Base-by-base conservation (phyloP, 371 early-diverging fungal genomes). In the Zopfochytrium polystomum region DNA sequence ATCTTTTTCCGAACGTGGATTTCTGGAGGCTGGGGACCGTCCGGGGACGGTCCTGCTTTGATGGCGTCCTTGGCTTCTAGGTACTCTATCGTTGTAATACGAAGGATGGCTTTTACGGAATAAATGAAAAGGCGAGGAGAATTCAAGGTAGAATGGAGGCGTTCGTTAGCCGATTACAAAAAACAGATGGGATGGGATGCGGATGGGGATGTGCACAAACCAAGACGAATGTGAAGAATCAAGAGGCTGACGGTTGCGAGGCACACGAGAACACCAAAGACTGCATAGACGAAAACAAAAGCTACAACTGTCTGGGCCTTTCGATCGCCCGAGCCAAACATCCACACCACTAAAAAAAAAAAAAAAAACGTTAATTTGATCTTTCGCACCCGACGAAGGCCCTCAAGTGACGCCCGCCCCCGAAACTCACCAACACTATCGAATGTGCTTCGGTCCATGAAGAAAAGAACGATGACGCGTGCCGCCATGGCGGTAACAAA, bases 41-140 rank as follows among this genome's bases (percentile, higher is more conserved):
- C 50, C 2, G 33, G 23, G 31, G 31, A 58, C 22, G 32, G 20
- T 29, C 49, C 31, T 18, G 18, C 58, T n/a, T n/a, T n/a, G 3
- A 22, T 46, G 4, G 49, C 58, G 22, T 11, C 9, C 2, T 27
- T 47, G 11, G 60, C 55, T 31, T 59, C 66, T 4, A 65, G 60
- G 3, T 26, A 54, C 34, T 60, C 60, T 22, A 59, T 60, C 23
- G 66, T 65, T n/a, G 66, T 60, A 23, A 65, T 18, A 2, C 60
- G 43, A n/a, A 65, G 30, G n/a, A 65, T 60, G 25, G 53, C 55
- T 42, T n/a, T n/a, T n/a, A n/a, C n/a, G n/a, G n/a, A n/a, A n/a
- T n/a, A n/a, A n/a, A n/a, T n/a, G n/a, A n/a, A n/a, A n/a, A n/a
- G n/a, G n/a, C n/a, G n/a, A n/a, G n/a, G n/a, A n/a, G n/a, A n/a